A percentile compares a stretch with the other conserved stretches of the same genome.
These are phyloP conservation scores for Pyronema domesticum DNA, from an alignment of 495 filamentous ascomycete genomes.

Conservation along the genomic window DNA sequence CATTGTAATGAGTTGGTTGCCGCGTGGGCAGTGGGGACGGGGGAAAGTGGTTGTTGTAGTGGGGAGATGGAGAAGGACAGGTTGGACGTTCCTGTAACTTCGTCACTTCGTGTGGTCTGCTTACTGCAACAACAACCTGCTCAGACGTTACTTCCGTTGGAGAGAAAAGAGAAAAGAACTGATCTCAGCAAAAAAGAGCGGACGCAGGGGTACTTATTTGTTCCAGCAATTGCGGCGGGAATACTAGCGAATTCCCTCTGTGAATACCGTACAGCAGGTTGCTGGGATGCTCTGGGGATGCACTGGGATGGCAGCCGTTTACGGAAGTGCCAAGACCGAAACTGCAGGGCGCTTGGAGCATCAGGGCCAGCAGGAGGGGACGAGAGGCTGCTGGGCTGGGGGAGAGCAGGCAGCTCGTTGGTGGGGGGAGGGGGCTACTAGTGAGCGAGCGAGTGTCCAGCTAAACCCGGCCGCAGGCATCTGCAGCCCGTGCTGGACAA, in stretches of 20 bases:
- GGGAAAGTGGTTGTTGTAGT: constrained; percentile 11
- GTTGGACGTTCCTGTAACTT: not conserved
- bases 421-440: too few species aligned
- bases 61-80: constrained; percentile 15
- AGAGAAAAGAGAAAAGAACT: not conserved
- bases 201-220: constrained; percentile 1
- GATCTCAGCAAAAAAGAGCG: not conserved
- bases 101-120: too few species aligned
- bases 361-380: not conserved
- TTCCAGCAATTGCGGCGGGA: not conserved
- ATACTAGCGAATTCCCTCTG: not conserved
- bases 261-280: too few species aligned
- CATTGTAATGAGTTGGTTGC: constrained; percentile 6
- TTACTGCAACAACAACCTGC: too few species aligned
- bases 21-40: constrained; percentile 4
- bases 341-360: not conserved
- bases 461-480: too few species aligned
- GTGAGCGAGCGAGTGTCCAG: too few species aligned
- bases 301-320: not conserved
- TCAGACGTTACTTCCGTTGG: not conserved
- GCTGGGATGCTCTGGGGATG: not conserved
- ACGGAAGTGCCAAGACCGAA: not conserved
- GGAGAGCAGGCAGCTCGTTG: too few species aligned
- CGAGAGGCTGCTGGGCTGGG: too few species aligned
- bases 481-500: not conserved